These are phyloP conservation scores for Trichosporon inkin DNA, from an alignment of 1,284 basidiomycete species.

Conservation along the genomic window DNA sequence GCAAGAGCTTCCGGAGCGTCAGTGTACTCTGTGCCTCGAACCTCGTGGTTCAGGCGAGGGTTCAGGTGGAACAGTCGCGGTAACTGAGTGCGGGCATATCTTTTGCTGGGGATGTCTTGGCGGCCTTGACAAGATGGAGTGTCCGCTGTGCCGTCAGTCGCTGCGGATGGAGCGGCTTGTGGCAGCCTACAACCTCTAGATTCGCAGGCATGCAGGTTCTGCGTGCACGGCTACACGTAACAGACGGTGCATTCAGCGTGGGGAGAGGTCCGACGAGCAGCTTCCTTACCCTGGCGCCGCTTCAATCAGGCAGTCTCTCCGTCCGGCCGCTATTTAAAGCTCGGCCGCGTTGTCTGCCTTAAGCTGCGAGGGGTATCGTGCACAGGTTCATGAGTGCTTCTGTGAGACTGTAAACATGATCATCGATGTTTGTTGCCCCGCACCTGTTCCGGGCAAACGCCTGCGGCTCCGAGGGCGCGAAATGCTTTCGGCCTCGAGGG, in stretches of 20 bases:
- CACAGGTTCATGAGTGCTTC: no score
- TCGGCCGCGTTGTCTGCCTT: no score
- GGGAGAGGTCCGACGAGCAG: neutral
- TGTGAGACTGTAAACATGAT: no score
- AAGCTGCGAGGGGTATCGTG: no score
- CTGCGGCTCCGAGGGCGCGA: no score
- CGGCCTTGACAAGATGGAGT: constrained; percentile 83
- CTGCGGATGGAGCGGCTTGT: constrained; percentile 67
- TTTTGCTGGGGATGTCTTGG: constrained; percentile 93
- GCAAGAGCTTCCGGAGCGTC: constrained; percentile 59
- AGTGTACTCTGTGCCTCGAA: constrained; percentile 83
- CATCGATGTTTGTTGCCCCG: no score
- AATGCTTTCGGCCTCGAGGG: no score
- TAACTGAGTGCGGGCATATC: constrained; percentile 89
- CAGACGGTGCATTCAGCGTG: neutral
- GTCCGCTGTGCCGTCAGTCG: constrained; percentile 78
- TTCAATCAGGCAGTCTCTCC: no score
- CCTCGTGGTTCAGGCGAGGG: constrained; percentile 61
- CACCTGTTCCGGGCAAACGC: no score
- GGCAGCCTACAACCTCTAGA: constrained; percentile 75
- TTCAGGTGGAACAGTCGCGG: constrained; percentile 56
- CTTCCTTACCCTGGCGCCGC: no score
- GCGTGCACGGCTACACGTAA: neutral
- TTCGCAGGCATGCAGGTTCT: neutral
- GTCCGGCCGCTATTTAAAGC: no score